These are phyloP conservation scores for Cystobasidium onofrii DNA, from an alignment of 768 basidiomycete species.

Conservation along the genomic window DNA sequence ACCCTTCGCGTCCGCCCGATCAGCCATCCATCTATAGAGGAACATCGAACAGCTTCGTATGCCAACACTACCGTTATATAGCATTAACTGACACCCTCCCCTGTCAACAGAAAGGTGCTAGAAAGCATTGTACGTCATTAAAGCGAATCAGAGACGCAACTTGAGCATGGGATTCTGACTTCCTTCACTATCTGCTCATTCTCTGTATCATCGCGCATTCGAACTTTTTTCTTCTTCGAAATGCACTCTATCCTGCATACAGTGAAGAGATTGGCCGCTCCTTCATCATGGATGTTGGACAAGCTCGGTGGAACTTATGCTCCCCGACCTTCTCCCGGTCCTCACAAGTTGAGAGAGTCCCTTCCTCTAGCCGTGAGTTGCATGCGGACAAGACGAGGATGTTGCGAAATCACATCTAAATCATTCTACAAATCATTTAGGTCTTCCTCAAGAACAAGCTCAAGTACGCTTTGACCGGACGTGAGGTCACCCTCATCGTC, in stretches of 20 bases:
- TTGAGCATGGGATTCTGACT: constrained; percentile 22
- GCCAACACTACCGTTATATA: not conserved
- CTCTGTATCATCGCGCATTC: constrained; percentile 25
- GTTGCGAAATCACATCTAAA: too few relatives aligned
- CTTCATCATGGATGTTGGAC: constrained; percentile 99
- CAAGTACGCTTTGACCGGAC: constrained; percentile 95
- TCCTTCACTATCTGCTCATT: constrained; percentile 1
- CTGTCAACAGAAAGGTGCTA: constrained; percentile 23
- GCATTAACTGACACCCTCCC: constrained; percentile 7
- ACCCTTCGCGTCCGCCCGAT: too few relatives aligned
- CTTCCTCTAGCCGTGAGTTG: constrained; percentile 67
- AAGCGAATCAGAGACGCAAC: constrained; percentile 28
- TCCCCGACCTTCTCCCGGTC: constrained; percentile 80
- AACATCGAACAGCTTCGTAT: not conserved
- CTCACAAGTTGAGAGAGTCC: constrained; percentile 97
- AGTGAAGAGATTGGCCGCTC: constrained; percentile 86
- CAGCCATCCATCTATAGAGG: not conserved
- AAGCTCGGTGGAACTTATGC: constrained; percentile 93
- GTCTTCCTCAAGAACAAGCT: constrained; percentile 98
- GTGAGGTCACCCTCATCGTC: constrained; percentile 91
- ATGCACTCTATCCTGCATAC: not conserved
- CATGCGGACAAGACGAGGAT: not conserved
- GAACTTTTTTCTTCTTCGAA: not conserved
- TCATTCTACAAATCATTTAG: constrained; percentile 28
- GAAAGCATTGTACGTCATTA: constrained; percentile 13